Percentiles rank a stretch among this genome's conserved stretches.
Conservation (phyloP, 345 rosid genomes). For the Cardamine occulta region DNA sequence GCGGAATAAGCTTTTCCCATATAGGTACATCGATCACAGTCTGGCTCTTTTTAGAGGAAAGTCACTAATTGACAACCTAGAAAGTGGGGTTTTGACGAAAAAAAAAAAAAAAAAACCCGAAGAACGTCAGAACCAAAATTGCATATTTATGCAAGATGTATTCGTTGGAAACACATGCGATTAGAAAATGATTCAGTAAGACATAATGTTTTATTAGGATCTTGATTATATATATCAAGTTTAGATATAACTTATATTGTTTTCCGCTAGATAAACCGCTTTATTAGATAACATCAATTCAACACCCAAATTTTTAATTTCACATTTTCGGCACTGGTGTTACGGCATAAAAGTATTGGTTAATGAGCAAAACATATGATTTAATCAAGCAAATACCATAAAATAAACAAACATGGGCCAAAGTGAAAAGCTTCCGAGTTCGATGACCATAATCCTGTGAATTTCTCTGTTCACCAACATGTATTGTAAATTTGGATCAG, state of each 20-base stretch:
- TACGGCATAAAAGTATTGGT: background rate
- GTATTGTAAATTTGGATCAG: constrained; percentile 36
- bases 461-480: constrained; percentile 18
- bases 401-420: constrained; percentile 13
- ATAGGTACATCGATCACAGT: no score
- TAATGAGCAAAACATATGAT: constrained; percentile 10
- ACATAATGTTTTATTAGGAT: background rate
- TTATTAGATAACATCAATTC: background rate
- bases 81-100: no score
- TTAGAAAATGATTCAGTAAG: background rate
- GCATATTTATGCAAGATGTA: background rate
- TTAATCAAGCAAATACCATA: background rate
- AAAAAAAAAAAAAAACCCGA: no score
- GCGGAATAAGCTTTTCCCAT: no score
- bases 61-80: no score
- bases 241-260: background rate
- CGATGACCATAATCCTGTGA: constrained; percentile 20
- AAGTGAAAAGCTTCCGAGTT: constrained; percentile 20
- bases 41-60: no score
- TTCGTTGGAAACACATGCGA: background rate
- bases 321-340: background rate
- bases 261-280: background rate
- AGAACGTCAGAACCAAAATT: background rate
- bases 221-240: background rate
- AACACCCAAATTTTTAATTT: background rate